Percentiles rank a stretch among this genome's conserved stretches.
phyloP scores from a whole-genome alignment of 2,329 filamentous ascomycete genomes.

The Colletotrichum australisinense region DNA sequence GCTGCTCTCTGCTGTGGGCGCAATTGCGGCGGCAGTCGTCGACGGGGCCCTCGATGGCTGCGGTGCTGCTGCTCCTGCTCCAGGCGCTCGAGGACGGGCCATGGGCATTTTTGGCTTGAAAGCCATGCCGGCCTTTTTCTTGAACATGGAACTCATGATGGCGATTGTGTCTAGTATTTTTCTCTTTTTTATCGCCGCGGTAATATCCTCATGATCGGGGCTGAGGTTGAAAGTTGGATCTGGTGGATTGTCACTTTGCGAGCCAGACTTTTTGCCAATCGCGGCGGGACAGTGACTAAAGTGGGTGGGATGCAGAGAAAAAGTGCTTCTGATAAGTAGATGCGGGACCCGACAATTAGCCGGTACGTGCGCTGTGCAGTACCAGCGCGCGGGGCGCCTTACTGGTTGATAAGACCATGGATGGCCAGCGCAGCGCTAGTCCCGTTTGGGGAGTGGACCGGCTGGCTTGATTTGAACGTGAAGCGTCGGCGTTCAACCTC shows the following conservation, averaged over 20 bases:
- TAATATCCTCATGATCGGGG: constrained; percentile 12
- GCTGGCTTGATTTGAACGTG: constrained; percentile 49
- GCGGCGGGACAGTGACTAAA: constrained; percentile 2
- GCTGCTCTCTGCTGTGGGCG: constrained; percentile 4
- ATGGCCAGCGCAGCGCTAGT: constrained; percentile 48
- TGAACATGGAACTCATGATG: constrained; percentile 75
- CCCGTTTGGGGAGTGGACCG: constrained; percentile 47
- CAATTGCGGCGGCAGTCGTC: constrained; percentile 13
- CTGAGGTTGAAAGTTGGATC: background rate
- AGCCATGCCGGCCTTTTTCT: constrained; percentile 70
- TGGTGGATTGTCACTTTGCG: background rate
- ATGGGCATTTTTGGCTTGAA: constrained; percentile 78
- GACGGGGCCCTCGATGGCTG: constrained; percentile 45
- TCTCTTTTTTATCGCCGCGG: constrained; percentile 4
- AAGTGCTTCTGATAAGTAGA: constrained; percentile 2
- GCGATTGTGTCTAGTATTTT: constrained; percentile 6
- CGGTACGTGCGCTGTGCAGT: constrained; percentile 17
- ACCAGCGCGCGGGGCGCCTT: constrained; percentile 24
- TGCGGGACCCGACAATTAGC: constrained; percentile 26
- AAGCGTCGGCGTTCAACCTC: constrained; percentile 50
- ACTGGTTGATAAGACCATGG: constrained; percentile 45
- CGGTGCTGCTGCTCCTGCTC: constrained; percentile 46
- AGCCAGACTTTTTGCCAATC: constrained; percentile 21
- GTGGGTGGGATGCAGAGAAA: constrained; percentile 24
- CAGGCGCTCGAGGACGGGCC: constrained; percentile 62